Base-by-base conservation (phyloP, 192 early-diverging fungal genomes). In the Lunasporangiospora selenospora region DNA sequence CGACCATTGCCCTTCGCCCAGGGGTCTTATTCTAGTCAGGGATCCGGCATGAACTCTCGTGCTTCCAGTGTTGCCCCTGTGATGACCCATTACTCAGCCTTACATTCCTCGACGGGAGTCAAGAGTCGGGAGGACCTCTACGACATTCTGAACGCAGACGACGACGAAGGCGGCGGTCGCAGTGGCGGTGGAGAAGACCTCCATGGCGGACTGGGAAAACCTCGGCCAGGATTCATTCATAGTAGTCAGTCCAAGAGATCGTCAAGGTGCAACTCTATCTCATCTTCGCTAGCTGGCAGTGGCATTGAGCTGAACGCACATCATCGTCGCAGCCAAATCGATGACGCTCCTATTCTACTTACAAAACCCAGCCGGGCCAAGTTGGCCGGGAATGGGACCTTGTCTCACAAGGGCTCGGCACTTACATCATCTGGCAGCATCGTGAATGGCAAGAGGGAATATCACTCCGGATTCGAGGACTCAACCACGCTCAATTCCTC, bases 51-150 rank as follows among this genome's bases (percentile, higher is more conserved):
- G 12, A 51, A 42, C 26, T 53, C 51, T 6, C 3, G 13, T 16
- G 61, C 49, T 3, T 53, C 51, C 4, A 53, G 61, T 32, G 10
- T 53, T 5, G 30, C 15, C 32, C 40, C 56, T 2, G 18, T 59
- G 3, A 45, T 59, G 2, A 67, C 65, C 2, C 65, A 67, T 13
- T 42, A 53, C 13, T 6, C 39, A n/a, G 49, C 59, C 13, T 50
- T 67, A 38, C 40, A 52, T 15, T 58, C 15, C 23, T 58, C 65
- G 5, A 49, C 58, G 11, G 37, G 38, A 0, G 53, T 67, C 3
- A 43, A 24, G 12, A 67, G 65, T 39, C 55, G 56, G 3, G 65
- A 67, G 33, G 37, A 67, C 9, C 31, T 67, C 26, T 67, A 59
- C 26, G 65, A 67, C 27, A 18, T 52, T 16, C 18, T 67, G 49